Percentiles rank a stretch among this genome's conserved stretches.
These are phyloP conservation scores for Leishmania braziliensis DNA, from an alignment of 208 protist genomes.

Conservation along the genomic window DNA sequence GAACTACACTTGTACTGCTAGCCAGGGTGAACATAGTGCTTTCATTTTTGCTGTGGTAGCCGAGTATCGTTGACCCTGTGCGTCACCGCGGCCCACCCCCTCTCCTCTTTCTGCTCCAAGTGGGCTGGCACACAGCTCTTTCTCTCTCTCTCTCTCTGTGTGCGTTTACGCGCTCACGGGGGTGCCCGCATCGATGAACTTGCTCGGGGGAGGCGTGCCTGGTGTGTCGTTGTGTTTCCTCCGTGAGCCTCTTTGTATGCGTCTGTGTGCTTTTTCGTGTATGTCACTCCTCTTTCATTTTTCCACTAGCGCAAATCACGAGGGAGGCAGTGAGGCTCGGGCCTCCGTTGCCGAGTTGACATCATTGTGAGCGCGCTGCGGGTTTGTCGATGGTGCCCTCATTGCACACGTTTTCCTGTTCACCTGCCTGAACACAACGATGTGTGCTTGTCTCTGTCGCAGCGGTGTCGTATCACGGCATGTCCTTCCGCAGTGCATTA, in stretches of 20 bases:
- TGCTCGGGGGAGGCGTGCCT: not conserved
- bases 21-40: not conserved
- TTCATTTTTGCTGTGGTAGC: not conserved
- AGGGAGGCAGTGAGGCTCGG: not conserved
- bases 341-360: not conserved
- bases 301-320: not conserved
- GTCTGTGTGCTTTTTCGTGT: not conserved
- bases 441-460: not conserved
- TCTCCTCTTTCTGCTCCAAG: not conserved
- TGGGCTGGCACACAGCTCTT: not conserved
- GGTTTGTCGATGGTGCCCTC: not conserved
- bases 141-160: not conserved
- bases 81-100: not conserved
- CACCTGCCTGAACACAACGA: not conserved
- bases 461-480: not conserved
- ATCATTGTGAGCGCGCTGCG: not conserved
- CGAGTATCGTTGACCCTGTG: not conserved
- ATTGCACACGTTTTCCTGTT: too few relatives aligned
- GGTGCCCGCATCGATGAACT: not conserved
- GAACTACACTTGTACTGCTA: not conserved
- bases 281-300: not conserved
- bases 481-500: not conserved
- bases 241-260: not conserved
- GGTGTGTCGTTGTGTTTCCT: not conserved
- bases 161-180: not conserved